Evolutionary conservation across 495 filamentous ascomycete genomes (phyloP).

Genomic region (Gamarada debralockiae): DNA sequence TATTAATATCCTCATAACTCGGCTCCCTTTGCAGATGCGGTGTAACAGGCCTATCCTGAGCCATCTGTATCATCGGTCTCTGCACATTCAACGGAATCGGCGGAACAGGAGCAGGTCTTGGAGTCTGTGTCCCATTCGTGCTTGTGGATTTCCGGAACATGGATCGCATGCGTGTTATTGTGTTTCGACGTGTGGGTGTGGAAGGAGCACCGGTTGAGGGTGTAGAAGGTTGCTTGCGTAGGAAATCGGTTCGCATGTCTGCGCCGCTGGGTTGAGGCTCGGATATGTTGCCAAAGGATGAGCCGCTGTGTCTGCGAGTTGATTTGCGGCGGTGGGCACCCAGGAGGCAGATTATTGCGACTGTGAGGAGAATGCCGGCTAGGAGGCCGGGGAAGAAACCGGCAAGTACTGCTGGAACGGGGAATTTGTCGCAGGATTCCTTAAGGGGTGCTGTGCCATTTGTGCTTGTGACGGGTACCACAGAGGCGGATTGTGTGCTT

Average conservation of each 20-base stretch:
- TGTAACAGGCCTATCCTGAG: conserved; percentile 20
- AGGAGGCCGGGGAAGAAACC: conserved; percentile 63
- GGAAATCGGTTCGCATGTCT: conserved; percentile 23
- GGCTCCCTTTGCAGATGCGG: conserved; percentile 40
- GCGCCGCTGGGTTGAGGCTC: conserved; percentile 13
- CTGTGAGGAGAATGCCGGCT: conserved; percentile 29
- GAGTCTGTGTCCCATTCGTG: not conserved
- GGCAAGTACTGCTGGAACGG: conserved; percentile 49
- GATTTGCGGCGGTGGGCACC: conserved; percentile 2
- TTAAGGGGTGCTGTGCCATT: conserved; percentile 23
- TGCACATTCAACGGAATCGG: not conserved
- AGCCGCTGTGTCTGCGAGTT: conserved; percentile 9
- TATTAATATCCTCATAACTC: conserved; percentile 62
- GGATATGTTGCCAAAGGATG: conserved; percentile 28
- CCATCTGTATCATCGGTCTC: not conserved
- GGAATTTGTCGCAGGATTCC: conserved; percentile 37
- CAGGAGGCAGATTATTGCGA: conserved; percentile 21
- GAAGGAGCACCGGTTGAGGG: conserved; percentile 8
- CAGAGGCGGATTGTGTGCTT: conserved; percentile 26
- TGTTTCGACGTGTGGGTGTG: not conserved
- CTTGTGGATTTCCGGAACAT: conserved; percentile 18
- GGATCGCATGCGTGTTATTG: conserved; percentile 10
- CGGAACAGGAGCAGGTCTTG: conserved; percentile 5
- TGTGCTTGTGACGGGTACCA: not conserved
- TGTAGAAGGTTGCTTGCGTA: conserved; percentile 17